A percentile compares a stretch with the other conserved stretches of the same genome.
These are phyloP conservation scores for Thalassiosira exigua DNA, from an alignment of 352 stramenopile species.

Conservation along the genomic window DNA sequence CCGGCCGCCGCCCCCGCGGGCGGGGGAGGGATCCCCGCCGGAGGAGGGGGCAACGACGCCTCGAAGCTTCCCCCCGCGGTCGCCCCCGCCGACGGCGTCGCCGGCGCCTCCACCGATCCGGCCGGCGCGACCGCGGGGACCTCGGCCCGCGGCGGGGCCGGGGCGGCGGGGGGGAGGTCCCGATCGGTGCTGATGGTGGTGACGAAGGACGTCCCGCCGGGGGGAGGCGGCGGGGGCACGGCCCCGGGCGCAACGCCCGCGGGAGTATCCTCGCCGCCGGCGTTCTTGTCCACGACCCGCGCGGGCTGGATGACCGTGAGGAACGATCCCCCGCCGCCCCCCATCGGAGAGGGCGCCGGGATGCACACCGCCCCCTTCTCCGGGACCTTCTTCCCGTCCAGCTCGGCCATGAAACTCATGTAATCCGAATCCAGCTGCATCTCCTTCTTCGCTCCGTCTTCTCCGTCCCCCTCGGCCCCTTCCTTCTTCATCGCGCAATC, in stretches of 20 bases:
- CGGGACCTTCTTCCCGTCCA: slow-evolving; percentile 83
- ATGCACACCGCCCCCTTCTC: neutral
- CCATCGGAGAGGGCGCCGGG: slow-evolving; percentile 1
- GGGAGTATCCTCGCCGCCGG: neutral
- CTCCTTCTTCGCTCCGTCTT: slow-evolving; percentile 42
- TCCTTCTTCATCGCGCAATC: slow-evolving; percentile 92
- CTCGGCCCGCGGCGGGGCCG: neutral
- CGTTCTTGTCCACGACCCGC: slow-evolving; percentile 29
- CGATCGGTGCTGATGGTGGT: slow-evolving; percentile 32
- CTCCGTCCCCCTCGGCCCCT: slow-evolving; percentile 1
- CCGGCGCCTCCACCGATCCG: neutral
- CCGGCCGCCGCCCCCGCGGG: slow-evolving; percentile 15
- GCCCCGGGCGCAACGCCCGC: neutral
- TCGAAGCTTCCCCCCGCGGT: neutral
- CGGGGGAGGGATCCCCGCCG: slow-evolving; percentile 13
- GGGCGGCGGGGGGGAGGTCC: slow-evolving; percentile 6
- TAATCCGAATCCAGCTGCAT: slow-evolving; percentile 84
- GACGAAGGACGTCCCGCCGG: slow-evolving; percentile 5
- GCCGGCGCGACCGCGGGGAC: slow-evolving; percentile 30
- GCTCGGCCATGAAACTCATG: slow-evolving; percentile 83
- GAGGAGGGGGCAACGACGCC: slow-evolving; percentile 19
- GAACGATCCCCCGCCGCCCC: slow-evolving; percentile 20
- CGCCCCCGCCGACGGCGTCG: slow-evolving; percentile 1
- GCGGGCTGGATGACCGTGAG: slow-evolving; percentile 55
- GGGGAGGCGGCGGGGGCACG: neutral